Evolutionary conservation across 768 basidiomycete genomes (phyloP).

Genomic region (Mycena floridula): DNA sequence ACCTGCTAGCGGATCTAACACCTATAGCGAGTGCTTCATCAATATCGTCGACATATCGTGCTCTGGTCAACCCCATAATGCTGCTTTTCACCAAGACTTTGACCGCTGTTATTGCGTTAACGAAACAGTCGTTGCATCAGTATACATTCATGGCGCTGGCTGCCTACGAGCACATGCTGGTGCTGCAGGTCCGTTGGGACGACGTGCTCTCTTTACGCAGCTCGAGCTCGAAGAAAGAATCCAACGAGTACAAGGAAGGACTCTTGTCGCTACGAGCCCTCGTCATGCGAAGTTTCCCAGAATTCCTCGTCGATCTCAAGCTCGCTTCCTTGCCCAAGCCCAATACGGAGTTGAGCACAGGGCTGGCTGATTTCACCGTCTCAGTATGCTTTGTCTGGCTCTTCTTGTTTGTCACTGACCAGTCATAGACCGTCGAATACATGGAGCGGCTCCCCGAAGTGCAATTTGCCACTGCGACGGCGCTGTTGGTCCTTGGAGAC

Average conservation of each 20-base stretch:
- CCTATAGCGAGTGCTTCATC: constrained; percentile 47
- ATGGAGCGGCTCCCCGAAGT: constrained; percentile 68
- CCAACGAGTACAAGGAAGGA: constrained; percentile 70
- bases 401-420: background rate
- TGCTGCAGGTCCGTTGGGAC: constrained; percentile 62
- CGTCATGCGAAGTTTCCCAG: constrained; percentile 78
- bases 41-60: constrained; percentile 52
- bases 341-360: constrained; percentile 56
- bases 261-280: constrained; percentile 57
- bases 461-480: constrained; percentile 57
- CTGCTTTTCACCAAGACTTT: constrained; percentile 61
- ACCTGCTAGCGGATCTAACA: constrained; percentile 53
- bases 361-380: constrained; percentile 54
- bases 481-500: constrained; percentile 68
- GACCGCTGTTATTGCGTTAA: constrained; percentile 52
- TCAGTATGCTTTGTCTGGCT: constrained; percentile 30
- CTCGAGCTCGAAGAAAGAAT: constrained; percentile 31
- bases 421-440: constrained; percentile 58
- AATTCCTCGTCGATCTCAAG: constrained; percentile 76
- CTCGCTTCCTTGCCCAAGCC: constrained; percentile 40
- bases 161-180: constrained; percentile 53
- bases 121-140: constrained; percentile 74
- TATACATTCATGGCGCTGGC: constrained; percentile 78
- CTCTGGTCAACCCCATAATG: constrained; percentile 60
- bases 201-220: constrained; percentile 46